Evolutionary conservation across 257 asterid genomes (phyloP), one percentile per base, ranked within the genome.

Genomic region (Petrea volubilis): DNA sequence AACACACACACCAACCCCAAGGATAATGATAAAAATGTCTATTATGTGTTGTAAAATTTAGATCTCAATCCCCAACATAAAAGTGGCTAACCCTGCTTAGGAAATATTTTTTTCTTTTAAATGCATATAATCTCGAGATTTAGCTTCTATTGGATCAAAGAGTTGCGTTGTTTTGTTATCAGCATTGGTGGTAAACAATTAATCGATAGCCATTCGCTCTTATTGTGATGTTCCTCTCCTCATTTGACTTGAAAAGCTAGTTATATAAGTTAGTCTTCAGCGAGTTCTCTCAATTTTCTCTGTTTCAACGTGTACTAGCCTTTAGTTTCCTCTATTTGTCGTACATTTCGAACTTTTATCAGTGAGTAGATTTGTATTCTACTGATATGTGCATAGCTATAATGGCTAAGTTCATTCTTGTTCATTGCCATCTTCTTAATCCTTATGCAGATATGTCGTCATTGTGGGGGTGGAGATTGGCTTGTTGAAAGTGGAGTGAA

Each of bases 401-500:
- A 23, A 14, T n/a, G 46, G 44, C 11, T 53, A 33, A 58, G 38
- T 8, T 43, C 4, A 49, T 56, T 20, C n/a, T 7, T 59, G 21
- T 44, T 59, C 7, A 29, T 58, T 12, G 3, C 12, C 7, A 4
- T 68, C 6, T 31, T 29, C 10, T 17, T 51, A 7, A 5, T 21
- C 50, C 0, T 3, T 14, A 8, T 61, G 82, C 86, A 94, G 99
- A 91, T 94, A 72, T 94, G 99, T 72, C 84, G 95, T 70, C 90
- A 91, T 49, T 94, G 99, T 77, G 98, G 99, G 64, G 99, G 99
- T 55, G 99, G 96, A 3, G 99, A 91, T 75, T 91, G 99, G 97
- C 51, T 72, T 9, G 13, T 91, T 29, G 97, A 89, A 70, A 90
- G 88, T 23, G 97, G 99, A 23, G 95, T 88, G 73, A 91, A 91